A percentile compares a stretch with the other conserved stretches of the same genome.
Evolutionary conservation across 1,284 basidiomycete species (phyloP).

Genomic region (Tilletia horrida): DNA sequence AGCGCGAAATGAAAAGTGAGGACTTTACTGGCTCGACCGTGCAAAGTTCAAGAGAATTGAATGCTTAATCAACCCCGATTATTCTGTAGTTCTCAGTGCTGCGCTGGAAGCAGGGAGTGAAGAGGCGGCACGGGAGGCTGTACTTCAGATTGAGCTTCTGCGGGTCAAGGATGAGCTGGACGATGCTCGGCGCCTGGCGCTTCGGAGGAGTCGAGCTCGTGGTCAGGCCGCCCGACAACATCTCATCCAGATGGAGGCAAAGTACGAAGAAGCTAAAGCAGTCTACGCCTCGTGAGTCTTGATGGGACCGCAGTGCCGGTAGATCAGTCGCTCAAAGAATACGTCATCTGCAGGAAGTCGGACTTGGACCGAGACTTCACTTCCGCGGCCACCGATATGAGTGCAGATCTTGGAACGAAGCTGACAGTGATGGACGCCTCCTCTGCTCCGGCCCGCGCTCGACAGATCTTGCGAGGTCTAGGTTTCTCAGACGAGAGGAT

Average conservation of each 20-base stretch:
- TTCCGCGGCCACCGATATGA: constrained; percentile 51
- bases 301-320: not conserved
- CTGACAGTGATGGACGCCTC: constrained; percentile 55
- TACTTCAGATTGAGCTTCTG: constrained; percentile 41
- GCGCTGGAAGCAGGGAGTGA: constrained; percentile 51
- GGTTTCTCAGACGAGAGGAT: constrained; percentile 64
- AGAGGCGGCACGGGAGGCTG: constrained; percentile 35
- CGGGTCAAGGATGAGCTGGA: constrained; percentile 57
- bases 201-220: constrained; percentile 63
- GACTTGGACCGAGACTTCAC: constrained; percentile 35
- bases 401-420: constrained; percentile 48
- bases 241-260: constrained; percentile 61
- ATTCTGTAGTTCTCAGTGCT: constrained; percentile 39
- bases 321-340: not conserved
- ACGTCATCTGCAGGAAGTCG: not conserved
- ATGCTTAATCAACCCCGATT: not conserved
- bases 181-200: constrained; percentile 62
- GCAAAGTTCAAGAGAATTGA: not conserved
- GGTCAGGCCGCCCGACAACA: constrained; percentile 65
- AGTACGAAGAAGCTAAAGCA: constrained; percentile 46
- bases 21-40: not conserved
- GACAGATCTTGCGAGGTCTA: constrained; percentile 64
- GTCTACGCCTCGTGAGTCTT: not conserved
- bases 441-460: constrained; percentile 63
- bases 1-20: constrained; percentile 35